Percentiles rank a stretch among this genome's conserved stretches.
Evolutionary conservation across 306 rosid species (phyloP).

Genomic region (barrel medic (Medicago truncatula)): MtrunA17r5.0-ANR NC_053047.1:11134001-11134500

Average conservation of each 20-base stretch:
- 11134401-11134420: background rate
- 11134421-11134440: background rate
- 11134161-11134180: background rate
- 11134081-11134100: slow-evolving; percentile 38
- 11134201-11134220: background rate
- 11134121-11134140: slow-evolving; percentile 48
- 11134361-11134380: slow-evolving; percentile 3
- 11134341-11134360: background rate
- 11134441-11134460: background rate
- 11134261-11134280: slow-evolving; percentile 53
- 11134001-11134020: slow-evolving; percentile 45
- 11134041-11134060: slow-evolving; percentile 18
- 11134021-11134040: slow-evolving; percentile 49
- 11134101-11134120: slow-evolving; percentile 39
- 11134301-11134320: slow-evolving; percentile 32
- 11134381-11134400: background rate
- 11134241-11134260: slow-evolving; percentile 48
- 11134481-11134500: background rate
- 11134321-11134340: background rate
- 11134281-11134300: slow-evolving; percentile 45
- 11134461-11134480: background rate
- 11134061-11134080: slow-evolving; percentile 32
- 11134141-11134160: background rate
- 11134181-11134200: slow-evolving; percentile 18
- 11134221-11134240: background rate